phyloP scores from a whole-genome alignment of 2,329 filamentous ascomycete genomes.

The Curvularia sp. region DNA sequence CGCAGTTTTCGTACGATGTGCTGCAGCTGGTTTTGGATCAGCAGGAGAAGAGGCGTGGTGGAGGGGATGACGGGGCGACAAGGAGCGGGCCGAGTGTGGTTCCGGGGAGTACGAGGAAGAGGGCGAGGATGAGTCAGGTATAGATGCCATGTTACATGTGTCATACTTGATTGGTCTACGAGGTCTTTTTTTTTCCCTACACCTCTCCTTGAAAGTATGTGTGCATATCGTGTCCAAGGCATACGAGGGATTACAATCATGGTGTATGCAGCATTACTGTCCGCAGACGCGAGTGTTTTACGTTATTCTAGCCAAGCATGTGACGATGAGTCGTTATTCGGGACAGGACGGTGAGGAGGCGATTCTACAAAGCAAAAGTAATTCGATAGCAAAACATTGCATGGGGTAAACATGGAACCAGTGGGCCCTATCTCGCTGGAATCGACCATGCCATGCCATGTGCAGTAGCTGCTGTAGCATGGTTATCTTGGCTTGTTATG shows the following conservation, averaged over 20 bases:
- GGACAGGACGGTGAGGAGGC: neutral
- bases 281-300: neutral
- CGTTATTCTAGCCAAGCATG: neutral
- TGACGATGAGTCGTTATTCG: neutral
- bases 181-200: neutral
- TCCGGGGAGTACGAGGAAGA: conserved; percentile 46
- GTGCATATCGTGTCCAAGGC: neutral
- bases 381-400: neutral
- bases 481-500: neutral
- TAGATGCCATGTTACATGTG: conserved; percentile 16
- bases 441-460: neutral
- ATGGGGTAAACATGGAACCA: neutral
- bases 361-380: neutral
- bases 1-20: conserved; percentile 92
- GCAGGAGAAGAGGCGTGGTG: conserved; percentile 54
- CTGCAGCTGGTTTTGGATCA: conserved; percentile 68
- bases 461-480: neutral
- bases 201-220: neutral
- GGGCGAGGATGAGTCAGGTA: conserved; percentile 40
- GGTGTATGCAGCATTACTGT: too few relatives aligned
- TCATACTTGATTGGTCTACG: conserved; percentile 5
- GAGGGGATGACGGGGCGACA: conserved; percentile 23
- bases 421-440: neutral
- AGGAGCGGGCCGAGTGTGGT: conserved; percentile 50
- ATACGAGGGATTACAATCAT: too few relatives aligned